These are phyloP conservation scores for Paraurostyla sp. DNA, from an alignment of 73 alveolate species.

Conservation along the genomic window DNA sequence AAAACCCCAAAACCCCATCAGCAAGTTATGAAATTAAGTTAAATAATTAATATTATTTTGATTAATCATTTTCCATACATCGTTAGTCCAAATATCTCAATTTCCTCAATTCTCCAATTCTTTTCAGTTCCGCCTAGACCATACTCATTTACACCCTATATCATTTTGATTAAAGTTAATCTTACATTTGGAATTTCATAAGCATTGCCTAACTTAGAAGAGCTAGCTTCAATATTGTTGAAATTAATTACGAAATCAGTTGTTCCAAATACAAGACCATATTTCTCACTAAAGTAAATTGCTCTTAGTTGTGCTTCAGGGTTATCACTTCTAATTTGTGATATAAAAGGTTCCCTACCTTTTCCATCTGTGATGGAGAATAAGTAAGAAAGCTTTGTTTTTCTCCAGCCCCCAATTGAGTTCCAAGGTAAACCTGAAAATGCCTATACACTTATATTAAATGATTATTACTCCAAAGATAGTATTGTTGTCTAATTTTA, in stretches of 20 bases:
- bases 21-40: too few relatives aligned
- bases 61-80: too few relatives aligned
- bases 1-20: too few relatives aligned
- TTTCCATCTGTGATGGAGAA: conserved; percentile 55
- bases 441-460: conserved; percentile 1
- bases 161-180: neutral
- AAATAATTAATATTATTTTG: too few relatives aligned
- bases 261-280: conserved; percentile 49
- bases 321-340: neutral
- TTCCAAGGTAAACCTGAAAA: conserved; percentile 44
- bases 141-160: neutral
- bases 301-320: conserved; percentile 13
- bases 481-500: conserved; percentile 20
- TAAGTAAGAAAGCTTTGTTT: conserved; percentile 11
- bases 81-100: conserved; percentile 36
- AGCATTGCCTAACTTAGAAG: conserved; percentile 29
- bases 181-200: conserved; percentile 41
- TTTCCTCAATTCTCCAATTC: conserved; percentile 27
- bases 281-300: conserved; percentile 21
- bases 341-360: conserved; percentile 47
- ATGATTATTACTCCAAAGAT: conserved; percentile 39
- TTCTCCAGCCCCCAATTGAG: conserved; percentile 61
- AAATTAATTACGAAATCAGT: conserved; percentile 22
- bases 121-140: conserved; percentile 5
- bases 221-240: neutral